These are phyloP conservation scores for Geotrichum restrictum DNA, from an alignment of 1,139 yeast genomes.

Conservation along the genomic window DNA sequence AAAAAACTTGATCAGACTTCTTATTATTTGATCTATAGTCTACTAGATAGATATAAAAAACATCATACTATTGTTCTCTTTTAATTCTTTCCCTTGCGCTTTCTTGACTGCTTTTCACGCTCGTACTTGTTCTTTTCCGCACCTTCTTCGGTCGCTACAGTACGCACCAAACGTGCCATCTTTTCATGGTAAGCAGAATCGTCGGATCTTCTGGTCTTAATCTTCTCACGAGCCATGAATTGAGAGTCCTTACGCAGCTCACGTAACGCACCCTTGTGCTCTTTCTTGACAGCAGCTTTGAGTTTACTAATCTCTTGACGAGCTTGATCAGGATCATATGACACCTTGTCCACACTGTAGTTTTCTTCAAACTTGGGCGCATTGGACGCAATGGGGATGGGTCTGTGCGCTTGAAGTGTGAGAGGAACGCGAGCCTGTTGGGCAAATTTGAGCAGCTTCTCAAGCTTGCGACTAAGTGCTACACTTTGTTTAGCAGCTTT, in stretches of 20 bases:
- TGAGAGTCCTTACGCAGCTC: slow-evolving; percentile 86
- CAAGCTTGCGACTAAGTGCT: slow-evolving; percentile 38
- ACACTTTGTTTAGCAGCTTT: slow-evolving; percentile 14
- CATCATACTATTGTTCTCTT: slow-evolving; percentile 19
- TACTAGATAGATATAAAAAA: not conserved
- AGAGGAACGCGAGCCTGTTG: slow-evolving; percentile 61
- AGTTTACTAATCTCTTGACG: slow-evolving; percentile 81
- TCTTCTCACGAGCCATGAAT: slow-evolving; percentile 82
- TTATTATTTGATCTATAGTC: not conserved
- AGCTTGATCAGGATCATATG: slow-evolving; percentile 77
- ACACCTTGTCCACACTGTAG: slow-evolving; percentile 91
- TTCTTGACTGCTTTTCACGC: slow-evolving; percentile 70
- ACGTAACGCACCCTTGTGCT: slow-evolving; percentile 79
- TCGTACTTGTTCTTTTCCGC: slow-evolving; percentile 90
- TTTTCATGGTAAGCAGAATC: slow-evolving; percentile 81
- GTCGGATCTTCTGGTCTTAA: slow-evolving; percentile 68
- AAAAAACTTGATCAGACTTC: not conserved
- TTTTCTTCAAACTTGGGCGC: slow-evolving; percentile 94
- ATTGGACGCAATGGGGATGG: slow-evolving; percentile 76
- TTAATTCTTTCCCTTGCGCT: slow-evolving; percentile 41
- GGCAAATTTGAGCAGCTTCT: slow-evolving; percentile 51
- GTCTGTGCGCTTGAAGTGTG: slow-evolving; percentile 80
- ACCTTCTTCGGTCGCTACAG: slow-evolving; percentile 89
- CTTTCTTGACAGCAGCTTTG: slow-evolving; percentile 83
- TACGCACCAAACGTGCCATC: slow-evolving; percentile 80